These are phyloP conservation scores for Psidium guajava DNA, from an alignment of 345 rosid species.

Conservation along the genomic window DNA sequence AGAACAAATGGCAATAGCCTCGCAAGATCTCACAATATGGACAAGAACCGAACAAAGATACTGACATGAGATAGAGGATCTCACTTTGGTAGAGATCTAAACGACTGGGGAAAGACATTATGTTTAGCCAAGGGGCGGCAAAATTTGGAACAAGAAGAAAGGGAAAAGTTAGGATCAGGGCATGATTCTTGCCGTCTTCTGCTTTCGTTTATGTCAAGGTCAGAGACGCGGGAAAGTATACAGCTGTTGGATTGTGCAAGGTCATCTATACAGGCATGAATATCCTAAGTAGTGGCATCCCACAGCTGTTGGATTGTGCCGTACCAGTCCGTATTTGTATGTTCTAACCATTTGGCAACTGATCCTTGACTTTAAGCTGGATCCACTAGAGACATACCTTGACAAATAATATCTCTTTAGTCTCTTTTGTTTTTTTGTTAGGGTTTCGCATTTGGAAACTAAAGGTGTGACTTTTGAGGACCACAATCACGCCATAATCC, in stretches of 20 bases:
- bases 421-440: background rate
- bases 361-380: background rate
- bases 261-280: background rate
- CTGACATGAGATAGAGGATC: background rate
- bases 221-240: background rate
- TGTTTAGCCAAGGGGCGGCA: background rate
- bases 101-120: background rate
- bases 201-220: background rate
- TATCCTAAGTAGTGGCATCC: background rate
- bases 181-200: background rate
- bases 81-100: background rate
- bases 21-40: rapidly evolving
- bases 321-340: background rate
- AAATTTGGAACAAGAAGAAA: background rate
- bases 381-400: background rate
- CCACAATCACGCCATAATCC: background rate
- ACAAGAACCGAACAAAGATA: background rate
- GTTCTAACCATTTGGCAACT: background rate
- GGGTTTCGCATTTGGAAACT: background rate
- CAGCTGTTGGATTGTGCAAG: background rate
- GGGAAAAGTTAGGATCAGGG: background rate
- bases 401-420: background rate
- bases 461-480: background rate
- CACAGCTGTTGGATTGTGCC: background rate
- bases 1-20: background rate